Evolutionary conservation across 164 flowering plant genomes (phyloP), one percentile per base, ranked within the genome.

Genomic region (Stephania yunnanensis): DNA sequence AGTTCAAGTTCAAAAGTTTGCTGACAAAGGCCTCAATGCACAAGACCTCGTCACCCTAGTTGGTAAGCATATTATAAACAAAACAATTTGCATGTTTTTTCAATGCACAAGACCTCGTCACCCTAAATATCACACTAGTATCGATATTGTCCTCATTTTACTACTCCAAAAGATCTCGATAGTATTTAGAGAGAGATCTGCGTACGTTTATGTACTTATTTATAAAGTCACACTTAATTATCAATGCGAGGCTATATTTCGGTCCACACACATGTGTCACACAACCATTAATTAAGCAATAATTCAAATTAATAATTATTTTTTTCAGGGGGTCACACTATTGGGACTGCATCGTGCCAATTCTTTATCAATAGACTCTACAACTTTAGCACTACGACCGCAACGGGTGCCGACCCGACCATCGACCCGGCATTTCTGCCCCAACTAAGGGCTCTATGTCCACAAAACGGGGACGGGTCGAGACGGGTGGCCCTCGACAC

Each of bases 41-140:
- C 86, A 85, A 66, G 92, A 89, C 78, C 88, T 90, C 7, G 90
- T 89, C 46, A 73, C 86, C 42, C 86, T 90, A 25, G 87, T 86
- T 42, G 92, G 94, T 89, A 82, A 76, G 25, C 25, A 25, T 25
- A 80, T 22, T 78, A 3, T 65, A 10, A 22, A 19, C 42, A n/a
- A 31, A 25, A 25, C 25, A 25, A 25, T 25, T 25, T 25, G 25
- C 25, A 25, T 25, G 25, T 25, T 25, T 25, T 25, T 25, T 25
- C 25, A 25, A 25, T 25, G 25, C 25, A 25, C 25, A 25, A 25
- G 25, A 25, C 25, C 25, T 25, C 25, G 25, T 25, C 25, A 25
- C 25, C 25, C 25, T 25, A 25, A 25, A 25, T 25, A 25, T 25
- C 25, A 25, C 25, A 25, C 25, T 25, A 25, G 25, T 25, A 25